Percentiles rank a stretch among this genome's conserved stretches.
phyloP scores from a whole-genome alignment of 495 filamentous ascomycete species.

The Pseudotulostoma volvatum region DNA sequence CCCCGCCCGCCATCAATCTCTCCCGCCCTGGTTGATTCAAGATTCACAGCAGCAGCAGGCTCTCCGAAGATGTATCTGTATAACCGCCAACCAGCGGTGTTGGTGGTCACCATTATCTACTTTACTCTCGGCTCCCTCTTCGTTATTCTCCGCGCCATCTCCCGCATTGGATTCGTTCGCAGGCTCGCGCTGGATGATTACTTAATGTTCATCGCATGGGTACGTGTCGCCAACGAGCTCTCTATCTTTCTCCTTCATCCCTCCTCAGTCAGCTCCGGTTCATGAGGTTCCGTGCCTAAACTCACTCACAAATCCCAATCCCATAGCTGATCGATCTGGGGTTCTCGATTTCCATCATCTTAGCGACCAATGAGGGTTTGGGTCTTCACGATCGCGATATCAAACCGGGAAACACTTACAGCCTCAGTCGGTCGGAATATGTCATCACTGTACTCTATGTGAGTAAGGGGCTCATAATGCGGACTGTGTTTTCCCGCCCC shows the following conservation, averaged over 20 bases:
- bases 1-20: no score
- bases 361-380: conserved; percentile 51
- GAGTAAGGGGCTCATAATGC: conserved; percentile 18
- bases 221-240: conserved; percentile 17
- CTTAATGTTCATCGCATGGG: conserved; percentile 71
- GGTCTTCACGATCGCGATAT: conserved; percentile 61
- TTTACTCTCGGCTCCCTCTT: conserved; percentile 51
- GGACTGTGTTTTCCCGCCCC: conserved; percentile 1
- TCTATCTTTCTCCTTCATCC: conserved; percentile 1
- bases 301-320: conserved; percentile 1
- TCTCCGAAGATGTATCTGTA: no score
- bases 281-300: background rate
- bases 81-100: conserved; percentile 46
- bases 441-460: conserved; percentile 73
- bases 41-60: no score
- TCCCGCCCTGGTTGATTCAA: no score
- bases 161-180: conserved; percentile 55
- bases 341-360: conserved; percentile 60
- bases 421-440: conserved; percentile 56
- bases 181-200: conserved; percentile 62
- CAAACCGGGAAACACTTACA: conserved; percentile 20
- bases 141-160: conserved; percentile 54
- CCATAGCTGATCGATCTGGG: conserved; percentile 51
- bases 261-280: background rate
- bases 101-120: conserved; percentile 58